Base-by-base conservation (phyloP, 2,329 filamentous ascomycete genomes). In the Cytospora paraplurivora region DNA sequence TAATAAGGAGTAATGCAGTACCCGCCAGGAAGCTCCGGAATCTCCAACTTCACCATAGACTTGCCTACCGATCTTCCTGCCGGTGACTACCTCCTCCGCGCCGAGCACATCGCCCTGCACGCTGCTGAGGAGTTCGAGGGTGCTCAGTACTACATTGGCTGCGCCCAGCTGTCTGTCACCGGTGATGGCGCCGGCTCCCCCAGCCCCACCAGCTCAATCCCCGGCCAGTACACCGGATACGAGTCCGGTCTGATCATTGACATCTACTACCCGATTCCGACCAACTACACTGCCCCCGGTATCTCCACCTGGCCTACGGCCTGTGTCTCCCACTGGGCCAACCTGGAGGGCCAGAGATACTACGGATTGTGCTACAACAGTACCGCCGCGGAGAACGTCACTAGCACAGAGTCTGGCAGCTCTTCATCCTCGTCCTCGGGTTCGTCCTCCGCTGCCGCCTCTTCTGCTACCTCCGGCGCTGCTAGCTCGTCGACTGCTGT, bases 81-180 rank as follows among this genome's bases (percentile, higher is more conserved):
- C 66, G 77, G 77, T 59, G 72, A 79, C 53, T 79, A 79, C 68
- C 75, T 79, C 37, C 72, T 79, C 70, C 75, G 77, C 17, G 76
- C 76, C 41, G 77, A 79, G 70, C 69, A 77, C 49, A 69, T 79
- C 34, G 77, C 74, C 8, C 72, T 79, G 12, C 77, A 79, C 69
- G 71, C 69, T 11, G 76, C 76, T 15, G 70, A 71, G 34, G 55
- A 56, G 44, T 64, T 69, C 27, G 71, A 72, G 19, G 71, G 69
- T 53, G 76, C 76, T 7, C 76, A 77, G 68, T 77, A 76, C 70
- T 77, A 77, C 66, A 74, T 75, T 62, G 71, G 72, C 63, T 78
- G 76, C 65, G 75, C 74, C 6, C 76, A 78, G 67, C 69, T 75
- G 21, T 67, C 67, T 15, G 67, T 74, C 52, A 69, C 70, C n/a